Evolutionary conservation across 345 rosid species (phyloP), one percentile per base, ranked within the genome.

Genomic region (Eucalyptus regnans): DNA sequence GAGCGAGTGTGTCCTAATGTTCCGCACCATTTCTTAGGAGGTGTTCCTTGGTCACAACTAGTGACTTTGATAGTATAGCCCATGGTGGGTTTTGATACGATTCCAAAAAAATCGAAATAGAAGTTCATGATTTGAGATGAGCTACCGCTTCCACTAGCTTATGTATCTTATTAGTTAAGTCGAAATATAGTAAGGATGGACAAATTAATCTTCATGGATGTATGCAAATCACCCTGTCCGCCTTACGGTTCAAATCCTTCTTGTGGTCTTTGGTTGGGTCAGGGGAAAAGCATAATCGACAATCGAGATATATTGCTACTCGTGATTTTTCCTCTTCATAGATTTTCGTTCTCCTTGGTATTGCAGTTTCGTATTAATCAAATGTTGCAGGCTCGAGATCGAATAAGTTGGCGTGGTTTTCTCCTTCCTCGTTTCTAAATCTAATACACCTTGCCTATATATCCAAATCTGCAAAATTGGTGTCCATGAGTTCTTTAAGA

Each of bases 41-140:
- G 25, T 18, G 6, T 71, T 71, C 13, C 1, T 3, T 18, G 1
- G 13, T 71, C 46, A 71, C 3, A 71, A 37, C 13, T 71, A 18
- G 4, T 2, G 46, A 37, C 27, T 0, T 71, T 12, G 25, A 9
- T 17, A 3, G 23, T 10, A 3, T 18, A 8, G 25, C 12, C 7
- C 46, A 18, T 9, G 25, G 25, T 17, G 27, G 22, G 25, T 37
- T 71, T 71, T 1, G 13, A 37, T 37, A 37, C 12, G 0, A 37
- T 18, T 71, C 0, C 25, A 0, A 9, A 18, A 71, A 43, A 37
- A 71, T 71, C 8, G 0, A 71, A 8, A 37, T 18, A 71, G 46
- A 37, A 71, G 27, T 37, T 37, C 4, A 18, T 9, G 13, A 71
- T 9, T 71, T 71, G 46, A 37, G 81, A 37, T 37, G 14, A 71